Percentiles rank a stretch among this genome's conserved stretches.
phyloP scores from a whole-genome alignment of 805 yeast species.

The Blastobotrys attinorum region DNA sequence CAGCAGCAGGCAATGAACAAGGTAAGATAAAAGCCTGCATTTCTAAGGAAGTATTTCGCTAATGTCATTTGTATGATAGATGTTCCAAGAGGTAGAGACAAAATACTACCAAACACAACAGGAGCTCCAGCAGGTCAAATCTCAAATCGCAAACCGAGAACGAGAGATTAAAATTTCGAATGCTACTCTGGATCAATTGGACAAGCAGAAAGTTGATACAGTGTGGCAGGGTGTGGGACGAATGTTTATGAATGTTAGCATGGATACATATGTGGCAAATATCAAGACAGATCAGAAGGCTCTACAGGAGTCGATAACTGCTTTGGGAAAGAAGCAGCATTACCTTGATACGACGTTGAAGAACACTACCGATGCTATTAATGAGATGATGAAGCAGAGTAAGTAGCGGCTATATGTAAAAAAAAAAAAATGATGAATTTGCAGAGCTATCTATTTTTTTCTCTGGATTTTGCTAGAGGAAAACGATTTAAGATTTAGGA shows the following conservation, averaged over 20 bases:
- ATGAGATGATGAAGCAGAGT: constrained; percentile 30
- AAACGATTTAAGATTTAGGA: too few relatives aligned
- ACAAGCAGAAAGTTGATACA: constrained; percentile 32
- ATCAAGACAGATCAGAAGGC: constrained; percentile 45
- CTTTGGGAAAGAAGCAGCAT: constrained; percentile 57
- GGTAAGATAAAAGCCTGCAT: neutral
- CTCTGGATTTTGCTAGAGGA: too few relatives aligned
- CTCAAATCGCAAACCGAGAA: constrained; percentile 42
- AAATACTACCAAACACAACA: constrained; percentile 52
- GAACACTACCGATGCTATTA: constrained; percentile 60
- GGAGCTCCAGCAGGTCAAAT: constrained; percentile 47
- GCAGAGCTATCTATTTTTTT: too few relatives aligned
- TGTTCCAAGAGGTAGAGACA: constrained; percentile 48
- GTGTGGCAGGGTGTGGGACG: constrained; percentile 88
- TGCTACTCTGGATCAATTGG: constrained; percentile 50
- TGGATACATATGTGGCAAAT: constrained; percentile 39
- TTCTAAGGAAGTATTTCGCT: neutral
- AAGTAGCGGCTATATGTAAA: neutral
- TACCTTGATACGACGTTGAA: constrained; percentile 73
- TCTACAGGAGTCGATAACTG: constrained; percentile 50
- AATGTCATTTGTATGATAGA: constrained; percentile 1
- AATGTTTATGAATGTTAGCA: constrained; percentile 39
- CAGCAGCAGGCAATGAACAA: neutral
- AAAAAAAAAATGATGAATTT: too few relatives aligned
- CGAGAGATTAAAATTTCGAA: constrained; percentile 47